Percentiles rank a stretch among this genome's conserved stretches.
phyloP scores from a whole-genome alignment of 257 asterid species.

The Solanum arcanum region DNA sequence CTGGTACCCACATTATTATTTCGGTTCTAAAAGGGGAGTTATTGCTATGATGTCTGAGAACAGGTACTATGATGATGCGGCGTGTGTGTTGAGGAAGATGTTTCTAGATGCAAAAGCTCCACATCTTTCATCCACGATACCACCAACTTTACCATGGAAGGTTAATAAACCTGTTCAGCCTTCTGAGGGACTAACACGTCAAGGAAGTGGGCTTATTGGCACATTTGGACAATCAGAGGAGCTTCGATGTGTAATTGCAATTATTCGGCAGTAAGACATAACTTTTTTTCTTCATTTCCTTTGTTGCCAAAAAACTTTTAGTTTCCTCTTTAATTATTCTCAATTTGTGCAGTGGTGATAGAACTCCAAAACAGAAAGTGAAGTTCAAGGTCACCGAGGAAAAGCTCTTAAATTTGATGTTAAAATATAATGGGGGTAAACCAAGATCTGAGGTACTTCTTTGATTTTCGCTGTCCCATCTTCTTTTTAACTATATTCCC shows the following conservation, averaged over 20 bases:
- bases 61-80: conserved; percentile 93
- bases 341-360: conserved; percentile 65
- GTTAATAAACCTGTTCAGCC: conserved; percentile 78
- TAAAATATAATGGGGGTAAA: conserved; percentile 83
- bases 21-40: neutral
- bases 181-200: conserved; percentile 82
- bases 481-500: neutral
- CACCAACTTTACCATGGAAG: conserved; percentile 91
- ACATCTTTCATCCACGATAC: conserved; percentile 82
- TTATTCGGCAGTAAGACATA: conserved; percentile 70
- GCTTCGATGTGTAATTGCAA: conserved; percentile 87
- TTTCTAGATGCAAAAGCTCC: conserved; percentile 98
- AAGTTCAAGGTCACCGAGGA: conserved; percentile 95
- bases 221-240: conserved; percentile 89
- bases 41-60: neutral
- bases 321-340: neutral
- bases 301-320: neutral
- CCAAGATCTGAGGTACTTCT: conserved; percentile 82
- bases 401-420: conserved; percentile 86
- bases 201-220: conserved; percentile 83
- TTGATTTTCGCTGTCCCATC: conserved; percentile 4
- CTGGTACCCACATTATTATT: neutral
- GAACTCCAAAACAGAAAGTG: conserved; percentile 99
- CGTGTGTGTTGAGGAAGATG: conserved; percentile 89
- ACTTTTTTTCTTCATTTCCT: neutral